Conservation (phyloP, 352 stramenopile species). For the Phytophthora brassicae region DNA sequence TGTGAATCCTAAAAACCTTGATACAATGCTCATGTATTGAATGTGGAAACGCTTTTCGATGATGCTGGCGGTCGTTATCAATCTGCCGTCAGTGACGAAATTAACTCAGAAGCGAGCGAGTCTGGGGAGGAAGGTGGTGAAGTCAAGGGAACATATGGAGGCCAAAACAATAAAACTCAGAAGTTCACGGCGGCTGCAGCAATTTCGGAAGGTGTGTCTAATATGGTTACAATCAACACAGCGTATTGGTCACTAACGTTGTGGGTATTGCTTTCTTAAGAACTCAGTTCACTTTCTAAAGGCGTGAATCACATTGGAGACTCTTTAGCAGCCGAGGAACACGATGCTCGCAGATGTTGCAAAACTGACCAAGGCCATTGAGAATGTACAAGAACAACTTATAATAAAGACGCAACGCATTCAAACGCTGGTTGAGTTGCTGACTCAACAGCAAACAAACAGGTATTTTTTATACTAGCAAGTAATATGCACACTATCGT, state of each 20-base stretch:
- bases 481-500: too few relatives aligned
- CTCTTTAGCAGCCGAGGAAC: background rate
- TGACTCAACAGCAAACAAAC: background rate
- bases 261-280: background rate
- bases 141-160: too few relatives aligned
- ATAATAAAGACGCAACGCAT: background rate
- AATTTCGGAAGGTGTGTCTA: background rate
- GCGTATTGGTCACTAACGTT: background rate
- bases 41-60: background rate
- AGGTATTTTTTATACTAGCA: background rate
- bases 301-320: conserved; percentile 3
- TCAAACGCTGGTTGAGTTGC: background rate
- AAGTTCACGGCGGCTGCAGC: background rate
- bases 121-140: background rate
- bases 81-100: too few relatives aligned
- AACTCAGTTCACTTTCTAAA: background rate
- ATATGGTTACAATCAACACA: too few relatives aligned
- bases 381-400: too few relatives aligned
- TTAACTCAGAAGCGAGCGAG: background rate
- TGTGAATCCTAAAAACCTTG: background rate
- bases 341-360: background rate
- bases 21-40: background rate
- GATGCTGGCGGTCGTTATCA: background rate
- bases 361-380: background rate
- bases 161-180: background rate